Conservation (phyloP, 805 yeast genomes). For the Candida verbasci region DNA sequence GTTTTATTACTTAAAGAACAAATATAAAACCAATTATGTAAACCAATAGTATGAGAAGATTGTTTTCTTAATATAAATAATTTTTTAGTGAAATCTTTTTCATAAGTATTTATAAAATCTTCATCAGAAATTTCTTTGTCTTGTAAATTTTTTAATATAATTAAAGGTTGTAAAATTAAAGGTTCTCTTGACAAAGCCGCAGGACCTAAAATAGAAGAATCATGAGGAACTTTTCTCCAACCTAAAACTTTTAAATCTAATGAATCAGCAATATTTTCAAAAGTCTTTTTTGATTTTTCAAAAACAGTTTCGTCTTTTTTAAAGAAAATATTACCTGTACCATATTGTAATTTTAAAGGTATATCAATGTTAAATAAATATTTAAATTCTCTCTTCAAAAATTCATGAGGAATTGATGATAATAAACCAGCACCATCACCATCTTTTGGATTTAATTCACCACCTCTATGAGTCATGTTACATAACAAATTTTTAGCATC, state of each 20-base stretch:
- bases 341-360: constrained; percentile 83
- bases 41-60: constrained; percentile 84
- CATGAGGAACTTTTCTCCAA: constrained; percentile 94
- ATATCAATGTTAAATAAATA: constrained; percentile 61
- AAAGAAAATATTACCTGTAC: constrained; percentile 92
- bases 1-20: constrained; percentile 86
- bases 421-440: constrained; percentile 99
- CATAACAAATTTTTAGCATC: constrained; percentile 86
- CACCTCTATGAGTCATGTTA: constrained; percentile 99
- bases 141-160: constrained; percentile 50
- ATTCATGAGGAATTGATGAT: constrained; percentile 86
- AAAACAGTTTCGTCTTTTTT: constrained; percentile 76
- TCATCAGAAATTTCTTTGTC: constrained; percentile 36
- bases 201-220: constrained; percentile 90
- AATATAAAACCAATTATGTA: constrained; percentile 96
- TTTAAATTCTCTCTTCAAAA: constrained; percentile 79
- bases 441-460: constrained; percentile 94
- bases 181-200: constrained; percentile 95
- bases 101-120: constrained; percentile 53
- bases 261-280: constrained; percentile 73
- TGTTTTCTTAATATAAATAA: constrained; percentile 85
- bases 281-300: constrained; percentile 66
- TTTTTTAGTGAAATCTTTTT: constrained; percentile 72
- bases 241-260: constrained; percentile 82
- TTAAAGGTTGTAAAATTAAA: constrained; percentile 84